A percentile compares a stretch with the other conserved stretches of the same genome.
Conservation (phyloP, 2,329 filamentous ascomycete species). For the Bipolaris cookei region DNA sequence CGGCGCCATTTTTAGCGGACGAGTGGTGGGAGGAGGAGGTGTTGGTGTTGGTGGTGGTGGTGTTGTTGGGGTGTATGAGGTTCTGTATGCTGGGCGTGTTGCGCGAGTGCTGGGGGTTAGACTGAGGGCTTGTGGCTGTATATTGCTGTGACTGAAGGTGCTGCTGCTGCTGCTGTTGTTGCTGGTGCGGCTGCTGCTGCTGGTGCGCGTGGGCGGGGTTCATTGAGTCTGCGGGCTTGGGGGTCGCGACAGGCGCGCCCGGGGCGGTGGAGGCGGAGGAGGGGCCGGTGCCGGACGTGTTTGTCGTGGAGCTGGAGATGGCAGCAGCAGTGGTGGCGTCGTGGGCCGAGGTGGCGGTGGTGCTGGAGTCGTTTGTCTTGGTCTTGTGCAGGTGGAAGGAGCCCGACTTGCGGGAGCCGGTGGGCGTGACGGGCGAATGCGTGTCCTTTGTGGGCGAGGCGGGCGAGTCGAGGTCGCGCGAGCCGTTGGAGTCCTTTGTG, state of each 20-base stretch:
- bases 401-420: conserved; percentile 42
- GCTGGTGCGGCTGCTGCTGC: conserved; percentile 22
- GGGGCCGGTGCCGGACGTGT: conserved; percentile 12
- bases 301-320: conserved; percentile 11
- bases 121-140: conserved; percentile 39
- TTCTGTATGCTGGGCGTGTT: conserved; percentile 83
- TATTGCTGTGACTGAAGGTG: conserved; percentile 19
- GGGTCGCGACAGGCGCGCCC: conserved; percentile 26
- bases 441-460: conserved; percentile 69
- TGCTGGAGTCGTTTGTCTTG: conserved; percentile 40
- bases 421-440: conserved; percentile 42
- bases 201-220: conserved; percentile 43
- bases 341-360: conserved; percentile 14
- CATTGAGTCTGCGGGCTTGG: conserved; percentile 51
- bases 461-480: conserved; percentile 69
- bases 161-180: conserved; percentile 4
- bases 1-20: conserved; percentile 46
- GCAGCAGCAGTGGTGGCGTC: conserved; percentile 5
- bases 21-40: conserved; percentile 35
- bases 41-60: conserved; percentile 20
- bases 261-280: conserved; percentile 14
- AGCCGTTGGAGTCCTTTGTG: conserved; percentile 80
- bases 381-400: conserved; percentile 39
- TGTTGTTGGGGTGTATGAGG: conserved; percentile 70
- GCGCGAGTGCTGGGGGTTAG: conserved; percentile 56